Conservation (phyloP, 1,284 basidiomycete genomes). For the Phylloporus gajari region DNA sequence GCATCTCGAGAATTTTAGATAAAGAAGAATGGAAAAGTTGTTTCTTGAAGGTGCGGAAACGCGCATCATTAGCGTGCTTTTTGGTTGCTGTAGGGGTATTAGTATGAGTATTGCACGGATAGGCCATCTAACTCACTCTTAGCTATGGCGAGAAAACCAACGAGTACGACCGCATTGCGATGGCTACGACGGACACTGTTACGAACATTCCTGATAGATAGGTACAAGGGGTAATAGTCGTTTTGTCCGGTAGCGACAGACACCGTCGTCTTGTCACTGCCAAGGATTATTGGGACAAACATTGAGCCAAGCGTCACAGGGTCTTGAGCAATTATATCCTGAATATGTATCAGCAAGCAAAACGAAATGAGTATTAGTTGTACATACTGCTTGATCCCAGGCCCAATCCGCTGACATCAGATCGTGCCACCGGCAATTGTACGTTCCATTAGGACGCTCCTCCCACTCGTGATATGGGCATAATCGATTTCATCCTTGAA, state of each 20-base stretch:
- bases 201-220: background rate
- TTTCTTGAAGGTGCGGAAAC: too few species aligned
- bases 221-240: background rate
- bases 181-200: background rate
- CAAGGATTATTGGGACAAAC: background rate
- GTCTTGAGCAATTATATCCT: background rate
- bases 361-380: background rate
- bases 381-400: slow-evolving; percentile 46
- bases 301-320: background rate
- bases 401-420: too few species aligned
- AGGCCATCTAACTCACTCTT: background rate
- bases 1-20: too few species aligned
- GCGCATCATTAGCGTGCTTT: too few species aligned
- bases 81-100: too few species aligned
- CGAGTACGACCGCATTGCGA: background rate
- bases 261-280: slow-evolving; percentile 7
- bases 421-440: background rate
- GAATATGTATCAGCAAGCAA: background rate
- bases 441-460: too few species aligned
- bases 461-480: slow-evolving; percentile 33
- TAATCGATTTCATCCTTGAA: slow-evolving; percentile 44
- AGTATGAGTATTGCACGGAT: too few species aligned
- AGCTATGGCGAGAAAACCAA: background rate
- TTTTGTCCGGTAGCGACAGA: background rate
- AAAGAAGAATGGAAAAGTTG: too few species aligned